phyloP scores from a whole-genome alignment of 495 filamentous ascomycete species.

The Aspergillus saccharolyticus region DNA sequence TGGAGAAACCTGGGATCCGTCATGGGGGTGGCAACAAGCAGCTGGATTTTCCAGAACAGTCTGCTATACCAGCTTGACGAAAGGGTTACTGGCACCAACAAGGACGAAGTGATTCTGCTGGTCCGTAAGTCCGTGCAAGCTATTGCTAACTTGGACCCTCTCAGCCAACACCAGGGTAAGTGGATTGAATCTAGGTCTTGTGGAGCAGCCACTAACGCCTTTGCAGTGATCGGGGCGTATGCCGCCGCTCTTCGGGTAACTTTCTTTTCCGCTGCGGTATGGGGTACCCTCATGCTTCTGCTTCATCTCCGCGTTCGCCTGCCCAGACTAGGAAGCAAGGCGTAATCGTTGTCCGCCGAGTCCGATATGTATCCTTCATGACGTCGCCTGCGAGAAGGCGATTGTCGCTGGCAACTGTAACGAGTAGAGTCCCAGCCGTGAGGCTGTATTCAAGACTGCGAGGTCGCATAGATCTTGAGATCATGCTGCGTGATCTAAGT shows the following conservation, averaged over 20 bases:
- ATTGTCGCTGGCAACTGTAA: background rate
- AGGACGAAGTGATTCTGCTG: conserved; percentile 44
- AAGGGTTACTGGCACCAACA: conserved; percentile 51
- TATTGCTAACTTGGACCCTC: conserved; percentile 43
- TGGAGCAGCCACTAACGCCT: conserved; percentile 23
- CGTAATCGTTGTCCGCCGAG: background rate
- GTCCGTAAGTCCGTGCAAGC: conserved; percentile 52
- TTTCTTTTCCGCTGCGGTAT: conserved; percentile 47
- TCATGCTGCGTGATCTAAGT: background rate
- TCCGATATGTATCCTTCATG: background rate
- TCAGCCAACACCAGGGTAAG: conserved; percentile 50
- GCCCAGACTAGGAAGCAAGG: conserved; percentile 47
- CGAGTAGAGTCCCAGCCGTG: background rate
- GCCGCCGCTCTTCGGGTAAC: conserved; percentile 51
- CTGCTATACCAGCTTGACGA: conserved; percentile 53
- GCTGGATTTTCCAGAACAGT: conserved; percentile 70
- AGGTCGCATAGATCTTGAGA: background rate
- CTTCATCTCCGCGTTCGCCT: conserved; percentile 48
- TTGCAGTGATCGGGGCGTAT: conserved; percentile 53
- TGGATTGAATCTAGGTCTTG: background rate
- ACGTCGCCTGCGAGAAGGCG: background rate
- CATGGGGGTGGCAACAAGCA: conserved; percentile 65
- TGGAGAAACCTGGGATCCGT: conserved; percentile 66
- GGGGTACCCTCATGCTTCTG: conserved; percentile 45
- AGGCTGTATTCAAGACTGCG: background rate